Evolutionary conservation across 352 stramenopile genomes (phyloP).

Genomic region (Blastocystis sp.): DNA sequence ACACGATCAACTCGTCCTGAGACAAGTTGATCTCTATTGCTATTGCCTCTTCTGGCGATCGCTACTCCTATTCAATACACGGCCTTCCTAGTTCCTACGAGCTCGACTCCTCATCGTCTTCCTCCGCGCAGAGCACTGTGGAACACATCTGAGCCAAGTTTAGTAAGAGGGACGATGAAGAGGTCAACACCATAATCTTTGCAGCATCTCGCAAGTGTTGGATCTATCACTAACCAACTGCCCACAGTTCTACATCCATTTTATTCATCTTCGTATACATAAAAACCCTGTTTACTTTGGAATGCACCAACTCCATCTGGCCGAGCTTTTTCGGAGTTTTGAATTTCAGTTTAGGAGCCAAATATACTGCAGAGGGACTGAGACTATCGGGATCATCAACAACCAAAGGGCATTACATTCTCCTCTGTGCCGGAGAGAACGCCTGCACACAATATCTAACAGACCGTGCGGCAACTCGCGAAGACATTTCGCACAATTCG

Average conservation of each 20-base stretch:
- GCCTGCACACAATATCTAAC: neutral
- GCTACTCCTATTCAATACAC: neutral
- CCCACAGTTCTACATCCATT: neutral
- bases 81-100: neutral
- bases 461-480: neutral
- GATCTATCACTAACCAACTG: neutral
- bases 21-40: neutral
- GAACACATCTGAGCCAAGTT: neutral
- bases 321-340: neutral
- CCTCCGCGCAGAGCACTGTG: neutral
- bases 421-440: neutral
- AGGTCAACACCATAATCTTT: neutral
- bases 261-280: constrained; percentile 9
- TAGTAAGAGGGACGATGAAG: neutral
- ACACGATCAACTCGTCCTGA: neutral
- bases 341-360: neutral
- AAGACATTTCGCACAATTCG: neutral
- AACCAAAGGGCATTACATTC: neutral
- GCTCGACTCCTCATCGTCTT: constrained; percentile 47
- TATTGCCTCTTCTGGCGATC: constrained; percentile 49
- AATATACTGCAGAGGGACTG: neutral
- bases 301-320: neutral
- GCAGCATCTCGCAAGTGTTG: neutral
- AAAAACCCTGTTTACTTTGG: neutral
- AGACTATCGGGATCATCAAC: neutral